phyloP scores from a whole-genome alignment of 768 basidiomycete species.

The Termitomyces sp. region DNA sequence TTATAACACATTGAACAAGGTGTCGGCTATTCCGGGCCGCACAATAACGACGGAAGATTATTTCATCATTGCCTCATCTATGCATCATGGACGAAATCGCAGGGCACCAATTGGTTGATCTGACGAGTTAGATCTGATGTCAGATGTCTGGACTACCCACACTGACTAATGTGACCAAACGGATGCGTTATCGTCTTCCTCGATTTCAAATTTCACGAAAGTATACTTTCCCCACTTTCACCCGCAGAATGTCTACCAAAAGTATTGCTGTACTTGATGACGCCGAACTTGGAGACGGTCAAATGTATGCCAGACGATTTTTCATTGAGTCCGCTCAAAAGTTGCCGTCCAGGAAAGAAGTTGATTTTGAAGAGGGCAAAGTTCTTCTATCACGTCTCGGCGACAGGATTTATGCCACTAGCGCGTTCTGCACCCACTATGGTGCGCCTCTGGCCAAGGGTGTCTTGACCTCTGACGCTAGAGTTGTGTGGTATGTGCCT shows the following conservation, averaged over 20 bases:
- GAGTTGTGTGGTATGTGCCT: constrained; percentile 64
- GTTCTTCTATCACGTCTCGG: constrained; percentile 74
- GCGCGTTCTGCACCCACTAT: constrained; percentile 87
- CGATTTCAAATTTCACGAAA: constrained; percentile 5
- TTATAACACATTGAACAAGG: too few relatives aligned
- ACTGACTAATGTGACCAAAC: not conserved
- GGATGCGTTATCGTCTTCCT: constrained; percentile 6
- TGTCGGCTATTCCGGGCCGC: not conserved
- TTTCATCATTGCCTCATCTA: not conserved
- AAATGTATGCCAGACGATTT: constrained; percentile 37
- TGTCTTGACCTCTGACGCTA: constrained; percentile 69
- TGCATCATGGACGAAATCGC: not conserved
- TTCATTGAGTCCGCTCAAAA: not conserved
- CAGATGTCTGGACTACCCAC: not conserved
- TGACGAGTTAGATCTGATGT: not conserved
- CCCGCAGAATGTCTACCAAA: constrained; percentile 37
- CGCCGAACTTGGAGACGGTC: constrained; percentile 56
- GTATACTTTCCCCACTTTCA: constrained; percentile 1
- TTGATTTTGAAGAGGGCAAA: constrained; percentile 71
- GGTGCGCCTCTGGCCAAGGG: constrained; percentile 86
- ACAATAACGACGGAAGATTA: not conserved
- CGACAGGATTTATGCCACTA: constrained; percentile 71
- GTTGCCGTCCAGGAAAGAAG: constrained; percentile 60
- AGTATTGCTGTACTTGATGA: constrained; percentile 55
- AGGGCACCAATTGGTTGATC: not conserved